Percentiles rank a stretch among this genome's conserved stretches.
phyloP scores from a whole-genome alignment of 2,329 filamentous ascomycete species.

The Lachnum nothofagi region DNA sequence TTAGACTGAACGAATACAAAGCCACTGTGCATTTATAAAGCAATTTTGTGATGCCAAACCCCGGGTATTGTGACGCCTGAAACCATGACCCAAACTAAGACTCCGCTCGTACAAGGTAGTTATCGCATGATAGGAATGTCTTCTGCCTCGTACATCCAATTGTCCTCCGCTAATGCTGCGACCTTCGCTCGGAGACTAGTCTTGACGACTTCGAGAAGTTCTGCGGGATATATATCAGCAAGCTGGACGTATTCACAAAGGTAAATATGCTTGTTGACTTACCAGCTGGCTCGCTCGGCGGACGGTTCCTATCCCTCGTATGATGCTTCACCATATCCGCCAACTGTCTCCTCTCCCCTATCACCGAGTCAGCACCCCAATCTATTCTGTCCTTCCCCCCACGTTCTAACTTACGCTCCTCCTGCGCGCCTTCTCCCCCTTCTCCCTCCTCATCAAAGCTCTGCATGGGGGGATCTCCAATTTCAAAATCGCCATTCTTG shows the following conservation, averaged over 20 bases:
- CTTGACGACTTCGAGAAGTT: constrained; percentile 64
- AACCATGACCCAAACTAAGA: constrained; percentile 7
- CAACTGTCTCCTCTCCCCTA: constrained; percentile 56
- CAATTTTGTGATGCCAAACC: constrained; percentile 15
- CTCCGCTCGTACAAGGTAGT: background rate
- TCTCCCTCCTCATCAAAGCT: constrained; percentile 47
- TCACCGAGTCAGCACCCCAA: constrained; percentile 13
- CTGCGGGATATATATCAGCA: too few relatives aligned
- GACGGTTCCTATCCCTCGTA: constrained; percentile 49
- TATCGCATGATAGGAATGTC: constrained; percentile 21
- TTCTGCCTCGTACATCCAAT: constrained; percentile 79
- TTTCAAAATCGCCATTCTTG: constrained; percentile 56
- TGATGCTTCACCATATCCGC: constrained; percentile 59
- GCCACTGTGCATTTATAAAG: constrained; percentile 8
- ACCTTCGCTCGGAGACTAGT: constrained; percentile 69
- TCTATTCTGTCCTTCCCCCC: constrained; percentile 30
- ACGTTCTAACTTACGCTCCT: constrained; percentile 33
- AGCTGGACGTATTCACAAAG: too few relatives aligned
- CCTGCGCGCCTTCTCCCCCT: constrained; percentile 52
- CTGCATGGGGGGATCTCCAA: constrained; percentile 52
- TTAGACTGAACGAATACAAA: constrained; percentile 56
- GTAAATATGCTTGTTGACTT: constrained; percentile 28
- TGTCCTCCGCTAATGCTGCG: constrained; percentile 70
- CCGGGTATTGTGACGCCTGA: constrained; percentile 26
- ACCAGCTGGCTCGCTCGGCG: constrained; percentile 63